Conservation (phyloP, 352 stramenopile genomes). For the Pythium insidiosum region DNA sequence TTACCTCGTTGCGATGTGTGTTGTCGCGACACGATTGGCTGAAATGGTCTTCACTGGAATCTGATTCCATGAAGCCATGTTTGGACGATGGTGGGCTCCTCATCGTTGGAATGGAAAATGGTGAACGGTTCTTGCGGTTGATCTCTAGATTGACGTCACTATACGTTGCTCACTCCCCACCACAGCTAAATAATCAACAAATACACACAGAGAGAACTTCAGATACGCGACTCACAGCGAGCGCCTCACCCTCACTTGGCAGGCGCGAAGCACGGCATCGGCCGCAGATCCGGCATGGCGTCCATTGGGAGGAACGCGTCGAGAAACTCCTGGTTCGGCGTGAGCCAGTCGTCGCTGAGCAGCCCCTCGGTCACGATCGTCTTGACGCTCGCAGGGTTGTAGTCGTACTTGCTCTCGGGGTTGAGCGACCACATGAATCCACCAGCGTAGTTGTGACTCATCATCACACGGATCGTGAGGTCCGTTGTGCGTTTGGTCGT, state of each 20-base stretch:
- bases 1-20: conserved; percentile 6
- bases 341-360: conserved; percentile 70
- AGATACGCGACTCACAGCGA: not conserved
- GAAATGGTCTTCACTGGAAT: conserved; percentile 3
- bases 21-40: conserved; percentile 3
- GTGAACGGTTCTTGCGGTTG: no score
- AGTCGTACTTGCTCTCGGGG: conserved; percentile 68
- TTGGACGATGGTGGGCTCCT: no score
- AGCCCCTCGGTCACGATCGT: conserved; percentile 65
- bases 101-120: no score
- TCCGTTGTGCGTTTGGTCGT: conserved; percentile 74
- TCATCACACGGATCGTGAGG: conserved; percentile 55
- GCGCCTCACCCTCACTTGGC: not conserved
- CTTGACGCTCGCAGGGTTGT: conserved; percentile 52
- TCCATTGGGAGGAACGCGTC: conserved; percentile 63
- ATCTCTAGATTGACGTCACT: no score
- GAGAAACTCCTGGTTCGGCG: conserved; percentile 61
- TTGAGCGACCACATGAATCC: conserved; percentile 84
- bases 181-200: no score
- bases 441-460: conserved; percentile 52
- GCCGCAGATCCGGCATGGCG: conserved; percentile 42
- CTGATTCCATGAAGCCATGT: no score
- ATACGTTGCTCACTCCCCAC: no score
- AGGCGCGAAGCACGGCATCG: conserved; percentile 56
- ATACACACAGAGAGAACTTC: not conserved